Base-by-base conservation (phyloP, 106 monocot genomes). In the Apostasia ramifera region DNA sequence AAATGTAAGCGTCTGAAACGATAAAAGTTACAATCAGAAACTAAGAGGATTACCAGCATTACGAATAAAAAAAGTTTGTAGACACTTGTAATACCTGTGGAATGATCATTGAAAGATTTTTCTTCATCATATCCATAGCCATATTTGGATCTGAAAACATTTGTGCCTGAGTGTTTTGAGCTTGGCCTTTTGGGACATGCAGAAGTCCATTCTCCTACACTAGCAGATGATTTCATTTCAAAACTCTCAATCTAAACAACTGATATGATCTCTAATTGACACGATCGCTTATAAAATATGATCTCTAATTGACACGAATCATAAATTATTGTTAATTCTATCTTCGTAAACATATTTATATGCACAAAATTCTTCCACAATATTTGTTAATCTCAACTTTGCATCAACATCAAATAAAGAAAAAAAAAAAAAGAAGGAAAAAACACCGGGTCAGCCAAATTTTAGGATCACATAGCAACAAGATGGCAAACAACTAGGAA, bases 121-220 rank as follows among this genome's bases (percentile, higher is more conserved):
- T 99, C 85, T 99, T 99, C 98, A 99, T 99, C 98, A 99, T 99
- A 67, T 99, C 98, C 85, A 93, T 88, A 38, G 98, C 98, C 93
- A 99, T 93, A 78, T 93, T 99, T 60, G 98, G 98, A 82, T 99
- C 98, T 69, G 92, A 93, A 79, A 99, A 93, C 98, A 99, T 99
- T 71, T 93, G 93, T 45, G 98, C 98, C 62, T 92, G 89, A n/a
- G 98, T 79, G 77, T 93, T 88, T 75, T 78, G 79, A 53, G 87
- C 84, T 52, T 99, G 91, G 3, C 85, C 98, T 83, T 90, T 88
- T 54, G 98, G 90, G 57, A 99, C 93, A 85, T 85, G 83, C 63
- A 99, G 77, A 53, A 99, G 75, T 2, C 98, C 98, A 78, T 93
- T 99, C 73, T 93, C 98, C 98, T 99, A 70, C 63, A 85, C 53